Evolutionary conservation across 2,329 filamentous ascomycete species (phyloP).

Genomic region (Verticillium alfalfae): DNA sequence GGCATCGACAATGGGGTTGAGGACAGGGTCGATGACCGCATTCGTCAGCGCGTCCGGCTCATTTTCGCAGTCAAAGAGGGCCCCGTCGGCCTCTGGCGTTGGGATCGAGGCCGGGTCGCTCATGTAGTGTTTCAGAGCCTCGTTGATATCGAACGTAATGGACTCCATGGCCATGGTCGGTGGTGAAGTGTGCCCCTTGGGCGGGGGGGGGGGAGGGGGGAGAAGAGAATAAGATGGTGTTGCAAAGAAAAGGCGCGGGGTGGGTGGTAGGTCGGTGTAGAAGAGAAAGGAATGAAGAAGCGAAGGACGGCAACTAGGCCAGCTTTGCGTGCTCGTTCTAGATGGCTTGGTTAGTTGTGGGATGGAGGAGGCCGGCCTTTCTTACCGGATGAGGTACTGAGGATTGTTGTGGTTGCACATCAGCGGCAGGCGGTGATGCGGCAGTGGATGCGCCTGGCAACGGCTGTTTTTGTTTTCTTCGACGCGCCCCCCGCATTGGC

Average conservation of each 20-base stretch:
- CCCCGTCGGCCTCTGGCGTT: slow-evolving; percentile 78
- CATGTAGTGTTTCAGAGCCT: slow-evolving; percentile 94
- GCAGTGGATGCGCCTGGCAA: slow-evolving; percentile 11
- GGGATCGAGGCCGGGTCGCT: slow-evolving; percentile 80
- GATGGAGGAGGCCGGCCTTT: background rate
- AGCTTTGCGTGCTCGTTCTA: background rate
- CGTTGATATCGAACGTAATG: slow-evolving; percentile 90
- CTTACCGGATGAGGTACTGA: background rate
- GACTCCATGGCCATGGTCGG: slow-evolving; percentile 54
- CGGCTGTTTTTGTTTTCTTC: slow-evolving; percentile 20
- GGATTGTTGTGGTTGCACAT: background rate
- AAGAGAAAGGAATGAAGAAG: slow-evolving; percentile 3
- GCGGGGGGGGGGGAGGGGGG: slow-evolving; percentile 6
- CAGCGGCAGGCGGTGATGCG: background rate
- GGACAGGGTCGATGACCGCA: slow-evolving; percentile 72
- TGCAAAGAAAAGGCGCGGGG: slow-evolving; percentile 2
- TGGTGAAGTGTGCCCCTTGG: slow-evolving; percentile 7
- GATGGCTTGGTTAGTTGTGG: background rate
- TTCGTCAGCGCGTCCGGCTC: slow-evolving; percentile 79
- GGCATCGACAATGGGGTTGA: slow-evolving; percentile 90
- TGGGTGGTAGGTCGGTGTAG: slow-evolving; percentile 2
- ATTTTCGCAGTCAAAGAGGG: slow-evolving; percentile 86
- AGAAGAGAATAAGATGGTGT: slow-evolving; percentile 6
- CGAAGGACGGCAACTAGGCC: background rate
- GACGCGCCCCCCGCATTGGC: slow-evolving; percentile 1